These are phyloP conservation scores for Monilinia fructigena DNA, from an alignment of 2,329 filamentous ascomycete genomes.

Conservation along the genomic window DNA sequence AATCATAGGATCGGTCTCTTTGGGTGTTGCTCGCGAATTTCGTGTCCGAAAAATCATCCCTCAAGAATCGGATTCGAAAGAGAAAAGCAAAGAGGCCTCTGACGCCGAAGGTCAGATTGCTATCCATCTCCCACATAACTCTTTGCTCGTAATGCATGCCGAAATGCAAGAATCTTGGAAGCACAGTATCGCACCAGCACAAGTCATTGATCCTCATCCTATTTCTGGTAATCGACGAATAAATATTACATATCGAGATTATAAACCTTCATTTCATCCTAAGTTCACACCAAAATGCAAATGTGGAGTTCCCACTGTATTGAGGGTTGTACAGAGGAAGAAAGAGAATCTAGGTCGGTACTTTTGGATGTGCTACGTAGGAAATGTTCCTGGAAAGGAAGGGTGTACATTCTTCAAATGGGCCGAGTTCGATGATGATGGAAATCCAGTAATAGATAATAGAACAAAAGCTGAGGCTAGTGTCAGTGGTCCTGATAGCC, in stretches of 20 bases:
- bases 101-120: slow-evolving; percentile 82
- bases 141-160: slow-evolving; percentile 90
- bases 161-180: slow-evolving; percentile 99
- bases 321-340: slow-evolving; percentile 79
- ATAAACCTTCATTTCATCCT: slow-evolving; percentile 74
- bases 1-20: slow-evolving; percentile 83
- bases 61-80: slow-evolving; percentile 44
- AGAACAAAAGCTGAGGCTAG: neutral
- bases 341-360: slow-evolving; percentile 75
- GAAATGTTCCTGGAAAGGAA: slow-evolving; percentile 65
- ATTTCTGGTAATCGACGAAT: slow-evolving; percentile 77
- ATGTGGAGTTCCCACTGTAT: slow-evolving; percentile 65
- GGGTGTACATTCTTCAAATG: slow-evolving; percentile 79
- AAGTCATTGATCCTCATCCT: slow-evolving; percentile 80
- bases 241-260: slow-evolving; percentile 92
- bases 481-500: neutral
- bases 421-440: slow-evolving; percentile 85
- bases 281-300: slow-evolving; percentile 73
- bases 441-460: slow-evolving; percentile 65
- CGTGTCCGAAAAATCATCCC: slow-evolving; percentile 76
- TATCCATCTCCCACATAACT: slow-evolving; percentile 93
- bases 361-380: slow-evolving; percentile 90
- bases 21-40: slow-evolving; percentile 92
- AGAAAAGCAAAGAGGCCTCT: slow-evolving; percentile 44
- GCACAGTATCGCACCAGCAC: slow-evolving; percentile 74